These are phyloP conservation scores for Pestalotiopsis sp. DNA, from an alignment of 2,329 filamentous ascomycete genomes.

Conservation along the genomic window DNA sequence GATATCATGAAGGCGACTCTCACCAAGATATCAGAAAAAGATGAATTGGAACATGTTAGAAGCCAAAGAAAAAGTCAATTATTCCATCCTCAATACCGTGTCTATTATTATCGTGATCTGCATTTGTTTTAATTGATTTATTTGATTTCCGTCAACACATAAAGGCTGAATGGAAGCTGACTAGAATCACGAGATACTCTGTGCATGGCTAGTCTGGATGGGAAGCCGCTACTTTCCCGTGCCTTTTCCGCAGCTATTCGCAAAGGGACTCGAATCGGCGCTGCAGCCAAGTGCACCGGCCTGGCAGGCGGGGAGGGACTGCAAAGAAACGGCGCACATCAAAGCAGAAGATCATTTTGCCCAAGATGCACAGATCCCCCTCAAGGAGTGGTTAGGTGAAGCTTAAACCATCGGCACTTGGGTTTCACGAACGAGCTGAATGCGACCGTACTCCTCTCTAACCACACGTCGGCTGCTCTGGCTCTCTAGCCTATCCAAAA, in stretches of 20 bases:
- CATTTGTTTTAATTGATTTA: neutral
- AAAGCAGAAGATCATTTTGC: neutral
- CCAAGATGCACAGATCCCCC: conserved; percentile 8
- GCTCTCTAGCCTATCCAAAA: neutral
- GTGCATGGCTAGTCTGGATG: neutral
- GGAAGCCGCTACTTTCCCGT: neutral
- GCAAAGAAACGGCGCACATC: neutral
- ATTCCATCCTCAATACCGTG: neutral
- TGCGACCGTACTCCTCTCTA: neutral
- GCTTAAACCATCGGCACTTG: conserved; percentile 7
- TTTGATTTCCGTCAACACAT: neutral
- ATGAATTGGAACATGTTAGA: neutral
- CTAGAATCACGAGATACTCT: neutral
- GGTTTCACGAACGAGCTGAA: neutral
- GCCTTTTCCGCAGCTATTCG: conserved; percentile 2
- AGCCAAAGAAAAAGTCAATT: neutral
- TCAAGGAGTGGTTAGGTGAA: neutral
- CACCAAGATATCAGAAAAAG: neutral
- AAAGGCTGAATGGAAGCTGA: neutral
- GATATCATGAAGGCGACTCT: neutral
- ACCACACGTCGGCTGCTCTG: neutral
- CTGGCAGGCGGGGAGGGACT: neutral
- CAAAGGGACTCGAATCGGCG: neutral
- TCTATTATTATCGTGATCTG: neutral
- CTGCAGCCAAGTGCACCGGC: neutral